Evolutionary conservation across 2,329 filamentous ascomycete genomes (phyloP), one percentile per base, ranked within the genome.

Genomic region (Lasiodiplodia citricola): DNA sequence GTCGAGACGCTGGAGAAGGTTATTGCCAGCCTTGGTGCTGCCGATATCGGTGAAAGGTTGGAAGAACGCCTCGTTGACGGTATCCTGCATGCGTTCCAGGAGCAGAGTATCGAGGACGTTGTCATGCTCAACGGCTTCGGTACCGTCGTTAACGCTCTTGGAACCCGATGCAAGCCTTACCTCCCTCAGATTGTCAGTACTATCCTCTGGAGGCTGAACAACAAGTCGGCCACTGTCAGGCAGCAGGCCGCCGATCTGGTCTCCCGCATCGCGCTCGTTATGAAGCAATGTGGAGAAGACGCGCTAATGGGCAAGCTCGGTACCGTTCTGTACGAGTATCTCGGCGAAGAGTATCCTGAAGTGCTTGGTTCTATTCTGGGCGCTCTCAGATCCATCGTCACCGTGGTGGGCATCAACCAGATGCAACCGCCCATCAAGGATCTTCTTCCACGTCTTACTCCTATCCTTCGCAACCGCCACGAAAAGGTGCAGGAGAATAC

Each of bases 401-500:
- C 95, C 0, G 96, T 99, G 18, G 95, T 99, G 41, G 96, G 96
- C 82, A 97, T 99, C 83, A 92, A 92, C 75, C 93, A 96, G 81
- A 98, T 98, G 95, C 94, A 98, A 76, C 96, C 96, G 16, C 95
- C 96, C 2, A 98, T 99, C 83, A 95, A 95, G 79, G 96, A 99
- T 78, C 86, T 99, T 37, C 87, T 99, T 11, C 96, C 96, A 18
- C 93, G 96, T 51, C 88, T 99, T 41, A 99, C 96, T 1, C 96
- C 96, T n/a, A 99, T 99, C 79, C 87, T 99, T 66, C 93, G 96
- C 78, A 99, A 99, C 82, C 92, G 96, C 72, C 96, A 99, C 83
- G 96, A 99, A 78, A 99, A 99, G 82, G 96, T 99, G 54, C 96
- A 99, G 80, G 96, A 99, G 77, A 99, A 99, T 81, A 98, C 96